A percentile compares a stretch with the other conserved stretches of the same genome.
These are phyloP conservation scores for Fusarium transvaalense DNA, from an alignment of 2,329 filamentous ascomycete genomes.

Conservation along the genomic window DNA sequence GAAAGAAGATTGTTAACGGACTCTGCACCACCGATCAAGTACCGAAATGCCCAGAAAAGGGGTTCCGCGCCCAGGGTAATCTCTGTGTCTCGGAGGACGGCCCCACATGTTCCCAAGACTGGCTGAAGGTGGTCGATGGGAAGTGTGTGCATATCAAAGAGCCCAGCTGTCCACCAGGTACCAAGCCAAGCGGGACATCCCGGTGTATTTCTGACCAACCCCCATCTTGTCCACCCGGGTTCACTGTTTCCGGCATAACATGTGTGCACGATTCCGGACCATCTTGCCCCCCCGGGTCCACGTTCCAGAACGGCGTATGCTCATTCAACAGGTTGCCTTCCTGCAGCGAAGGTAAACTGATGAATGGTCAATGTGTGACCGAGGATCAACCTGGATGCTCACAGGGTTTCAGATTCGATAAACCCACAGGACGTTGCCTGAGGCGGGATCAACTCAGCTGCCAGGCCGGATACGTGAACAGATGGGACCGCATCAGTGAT, in stretches of 20 bases:
- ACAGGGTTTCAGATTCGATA: background rate
- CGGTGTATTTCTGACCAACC: background rate
- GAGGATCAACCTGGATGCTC: background rate
- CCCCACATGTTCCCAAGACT: slow-evolving; percentile 4
- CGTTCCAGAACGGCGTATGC: background rate
- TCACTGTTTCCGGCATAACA: background rate
- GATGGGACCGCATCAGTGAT: slow-evolving; percentile 1
- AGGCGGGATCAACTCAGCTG: background rate
- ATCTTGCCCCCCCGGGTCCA: background rate
- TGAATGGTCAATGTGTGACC: background rate
- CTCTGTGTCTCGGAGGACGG: slow-evolving; percentile 2
- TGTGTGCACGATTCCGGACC: background rate
- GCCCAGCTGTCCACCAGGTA: background rate
- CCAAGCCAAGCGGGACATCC: background rate
- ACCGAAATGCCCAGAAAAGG: background rate
- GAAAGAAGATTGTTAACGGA: slow-evolving; percentile 5
- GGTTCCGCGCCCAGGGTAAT: background rate
- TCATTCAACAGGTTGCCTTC: background rate
- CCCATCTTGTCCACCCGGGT: background rate
- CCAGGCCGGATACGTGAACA: background rate
- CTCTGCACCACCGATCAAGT: slow-evolving; percentile 2
- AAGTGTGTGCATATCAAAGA: slow-evolving; percentile 2
- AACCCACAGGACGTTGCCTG: background rate
- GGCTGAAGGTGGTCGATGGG: slow-evolving; percentile 3
- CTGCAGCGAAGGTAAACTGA: background rate